These are phyloP conservation scores for Domatiomyces catenatus DNA, from an alignment of 2,329 filamentous ascomycete genomes.

Conservation along the genomic window DNA sequence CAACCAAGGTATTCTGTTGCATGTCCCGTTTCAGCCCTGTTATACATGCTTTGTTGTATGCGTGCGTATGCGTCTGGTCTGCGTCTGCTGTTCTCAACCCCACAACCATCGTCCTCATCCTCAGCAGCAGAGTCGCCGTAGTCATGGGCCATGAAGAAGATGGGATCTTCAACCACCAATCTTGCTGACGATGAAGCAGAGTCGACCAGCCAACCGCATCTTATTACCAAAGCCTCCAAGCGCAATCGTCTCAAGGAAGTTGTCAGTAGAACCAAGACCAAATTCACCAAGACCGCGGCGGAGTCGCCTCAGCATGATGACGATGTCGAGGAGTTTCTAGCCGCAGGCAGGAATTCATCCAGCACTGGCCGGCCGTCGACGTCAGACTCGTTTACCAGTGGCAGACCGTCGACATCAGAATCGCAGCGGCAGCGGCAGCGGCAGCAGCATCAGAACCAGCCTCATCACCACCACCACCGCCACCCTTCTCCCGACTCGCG, in stretches of 20 bases:
- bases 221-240: constrained; percentile 7
- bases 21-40: not conserved
- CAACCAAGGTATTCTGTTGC: not conserved
- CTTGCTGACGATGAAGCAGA: constrained; percentile 11
- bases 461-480: not conserved
- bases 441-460: not conserved
- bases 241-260: constrained; percentile 14
- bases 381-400: constrained; percentile 3
- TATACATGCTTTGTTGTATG: not conserved
- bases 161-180: constrained; percentile 1
- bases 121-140: too few species aligned
- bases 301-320: constrained; percentile 7
- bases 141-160: constrained; percentile 2
- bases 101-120: not conserved
- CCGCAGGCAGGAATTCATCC: constrained; percentile 11
- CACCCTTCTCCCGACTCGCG: not conserved
- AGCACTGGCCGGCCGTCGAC: constrained; percentile 5
- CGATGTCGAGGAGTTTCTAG: constrained; percentile 16
- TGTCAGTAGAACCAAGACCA: constrained; percentile 15
- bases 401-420: constrained; percentile 14
- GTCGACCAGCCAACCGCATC: not conserved
- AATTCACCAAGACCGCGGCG: constrained; percentile 13
- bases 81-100: not conserved
- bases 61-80: too few species aligned
- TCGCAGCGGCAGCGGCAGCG: too few species aligned